phyloP scores from a whole-genome alignment of 441 rosid genomes.

The Hura crepitans region DNA sequence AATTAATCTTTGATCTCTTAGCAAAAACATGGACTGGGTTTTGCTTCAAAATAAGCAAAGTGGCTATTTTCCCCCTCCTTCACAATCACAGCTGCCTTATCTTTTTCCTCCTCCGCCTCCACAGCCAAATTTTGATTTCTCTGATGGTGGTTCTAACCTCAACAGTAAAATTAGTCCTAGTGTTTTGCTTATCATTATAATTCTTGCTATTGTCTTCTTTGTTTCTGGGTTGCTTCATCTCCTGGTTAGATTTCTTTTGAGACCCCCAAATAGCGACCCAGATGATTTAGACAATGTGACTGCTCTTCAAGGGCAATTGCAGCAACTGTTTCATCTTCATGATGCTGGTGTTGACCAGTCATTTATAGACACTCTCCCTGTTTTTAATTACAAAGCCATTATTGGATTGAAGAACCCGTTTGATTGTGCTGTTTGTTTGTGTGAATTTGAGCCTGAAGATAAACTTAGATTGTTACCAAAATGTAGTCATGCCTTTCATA shows the following conservation, averaged over 20 bases:
- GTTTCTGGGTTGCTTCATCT: constrained; percentile 69
- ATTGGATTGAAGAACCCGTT: constrained; percentile 75
- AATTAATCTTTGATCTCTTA: background rate
- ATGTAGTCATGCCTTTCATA: constrained; percentile 95
- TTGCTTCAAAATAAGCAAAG: constrained; percentile 29
- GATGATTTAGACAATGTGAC: constrained; percentile 68
- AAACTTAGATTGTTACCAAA: constrained; percentile 86
- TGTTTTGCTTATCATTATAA: constrained; percentile 47
- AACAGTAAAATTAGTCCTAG: constrained; percentile 54
- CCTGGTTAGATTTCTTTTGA: constrained; percentile 51
- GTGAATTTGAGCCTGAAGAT: constrained; percentile 82
- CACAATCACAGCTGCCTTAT: constrained; percentile 30
- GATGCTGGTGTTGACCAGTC: constrained; percentile 96
- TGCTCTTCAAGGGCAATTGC: constrained; percentile 91
- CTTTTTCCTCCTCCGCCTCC: constrained; percentile 37
- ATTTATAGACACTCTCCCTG: constrained; percentile 87
- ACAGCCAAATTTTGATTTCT: constrained; percentile 30
- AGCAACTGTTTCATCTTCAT: constrained; percentile 87
- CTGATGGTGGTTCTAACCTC: constrained; percentile 33
- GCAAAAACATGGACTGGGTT: constrained; percentile 40
- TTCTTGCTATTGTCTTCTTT: constrained; percentile 63
- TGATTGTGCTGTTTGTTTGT: constrained; percentile 93
- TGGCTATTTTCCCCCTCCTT: constrained; percentile 30
- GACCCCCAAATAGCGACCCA: constrained; percentile 49
- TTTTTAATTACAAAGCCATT: constrained; percentile 71